Percentiles rank a stretch among this genome's conserved stretches.
Conservation (phyloP, 176 grass and related monocot genomes). For the Ampelocalamus luodianensis region DNA sequence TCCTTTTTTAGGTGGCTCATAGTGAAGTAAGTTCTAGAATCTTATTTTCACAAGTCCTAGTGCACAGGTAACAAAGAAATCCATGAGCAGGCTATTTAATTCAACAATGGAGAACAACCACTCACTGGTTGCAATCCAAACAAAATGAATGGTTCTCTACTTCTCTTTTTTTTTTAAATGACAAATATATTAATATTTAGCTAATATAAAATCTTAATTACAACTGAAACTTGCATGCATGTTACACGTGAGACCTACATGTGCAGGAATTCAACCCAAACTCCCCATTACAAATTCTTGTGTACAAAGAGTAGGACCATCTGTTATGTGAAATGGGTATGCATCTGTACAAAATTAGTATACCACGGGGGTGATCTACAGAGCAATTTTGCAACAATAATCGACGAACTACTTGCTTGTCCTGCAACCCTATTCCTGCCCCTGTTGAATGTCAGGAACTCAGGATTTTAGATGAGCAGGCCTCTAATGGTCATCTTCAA, state of each 20-base stretch:
- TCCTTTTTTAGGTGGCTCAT: background rate
- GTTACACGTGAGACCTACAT: background rate
- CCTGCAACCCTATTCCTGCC: constrained; percentile 3
- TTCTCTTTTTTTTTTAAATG: background rate
- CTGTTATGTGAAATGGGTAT: background rate
- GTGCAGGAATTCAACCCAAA: background rate
- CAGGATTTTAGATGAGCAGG: background rate
- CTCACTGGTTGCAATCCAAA: background rate
- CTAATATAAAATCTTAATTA: background rate
- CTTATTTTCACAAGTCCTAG: too few relatives aligned
- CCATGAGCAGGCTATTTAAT: background rate
- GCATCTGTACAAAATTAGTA: background rate
- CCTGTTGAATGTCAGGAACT: background rate
- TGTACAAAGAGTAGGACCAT: background rate
- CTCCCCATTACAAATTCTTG: background rate
- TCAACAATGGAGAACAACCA: background rate
- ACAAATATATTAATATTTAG: background rate
- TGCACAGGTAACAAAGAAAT: background rate
- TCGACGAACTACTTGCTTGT: background rate
- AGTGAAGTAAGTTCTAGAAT: background rate
- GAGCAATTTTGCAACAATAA: background rate
- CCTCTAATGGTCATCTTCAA: background rate
- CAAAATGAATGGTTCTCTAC: background rate
- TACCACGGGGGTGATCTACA: background rate
- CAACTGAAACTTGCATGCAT: background rate